phyloP scores from a whole-genome alignment of 169 alveolate genomes.

The Perkinsus olseni region DNA sequence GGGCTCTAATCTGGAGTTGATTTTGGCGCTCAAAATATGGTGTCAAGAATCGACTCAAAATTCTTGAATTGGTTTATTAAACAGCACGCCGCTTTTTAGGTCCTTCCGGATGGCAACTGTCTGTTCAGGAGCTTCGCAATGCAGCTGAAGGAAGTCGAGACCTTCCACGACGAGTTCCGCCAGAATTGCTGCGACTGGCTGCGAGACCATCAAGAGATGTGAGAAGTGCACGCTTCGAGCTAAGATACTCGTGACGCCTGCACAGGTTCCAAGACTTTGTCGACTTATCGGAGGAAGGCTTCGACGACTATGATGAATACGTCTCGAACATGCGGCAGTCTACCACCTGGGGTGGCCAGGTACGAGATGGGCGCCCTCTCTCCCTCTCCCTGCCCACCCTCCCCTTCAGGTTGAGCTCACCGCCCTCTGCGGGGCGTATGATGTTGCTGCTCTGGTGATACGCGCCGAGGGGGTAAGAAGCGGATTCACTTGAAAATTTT shows the following conservation, averaged over 20 bases:
- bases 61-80: no score
- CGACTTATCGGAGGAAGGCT: background rate
- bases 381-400: no score
- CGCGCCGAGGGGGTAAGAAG: background rate
- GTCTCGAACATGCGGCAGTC: background rate
- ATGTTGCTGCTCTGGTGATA: background rate
- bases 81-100: background rate
- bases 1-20: no score
- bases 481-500: no score
- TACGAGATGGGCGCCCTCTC: no score
- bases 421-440: background rate
- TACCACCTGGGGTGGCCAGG: background rate
- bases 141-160: background rate
- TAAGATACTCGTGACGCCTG: no score
- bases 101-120: background rate
- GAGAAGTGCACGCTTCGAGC: no score
- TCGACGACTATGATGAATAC: background rate
- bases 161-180: background rate
- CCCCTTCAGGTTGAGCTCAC: background rate
- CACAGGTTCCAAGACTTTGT: background rate
- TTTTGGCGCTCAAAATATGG: no score
- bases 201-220: background rate
- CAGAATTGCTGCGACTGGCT: background rate
- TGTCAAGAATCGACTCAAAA: no score
- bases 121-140: background rate